phyloP scores from a whole-genome alignment of 495 filamentous ascomycete genomes.

The Penicillium cosmopolitanum region DNA sequence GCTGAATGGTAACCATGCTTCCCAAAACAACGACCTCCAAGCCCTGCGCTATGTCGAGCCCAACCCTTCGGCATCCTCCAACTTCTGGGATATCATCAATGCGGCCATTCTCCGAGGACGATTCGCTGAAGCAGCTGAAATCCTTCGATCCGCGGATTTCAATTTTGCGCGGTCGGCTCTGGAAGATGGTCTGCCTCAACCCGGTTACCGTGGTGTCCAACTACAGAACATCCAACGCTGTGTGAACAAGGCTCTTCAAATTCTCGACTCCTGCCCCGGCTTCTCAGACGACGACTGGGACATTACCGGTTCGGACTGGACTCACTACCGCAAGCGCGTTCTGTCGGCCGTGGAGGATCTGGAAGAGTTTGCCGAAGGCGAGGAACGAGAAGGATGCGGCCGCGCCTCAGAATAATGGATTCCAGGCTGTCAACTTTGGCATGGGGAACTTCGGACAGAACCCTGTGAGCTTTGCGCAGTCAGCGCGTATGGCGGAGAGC shows the following conservation, averaged over 20 bases:
- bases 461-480: slow-evolving; percentile 54
- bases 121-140: slow-evolving; percentile 59
- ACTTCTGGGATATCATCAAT: slow-evolving; percentile 81
- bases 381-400: slow-evolving; percentile 46
- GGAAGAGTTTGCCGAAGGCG: slow-evolving; percentile 73
- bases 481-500: slow-evolving; percentile 76
- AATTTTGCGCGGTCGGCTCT: slow-evolving; percentile 63
- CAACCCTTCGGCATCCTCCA: slow-evolving; percentile 69
- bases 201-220: slow-evolving; percentile 70
- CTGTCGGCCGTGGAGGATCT: slow-evolving; percentile 67
- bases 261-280: slow-evolving; percentile 73
- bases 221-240: slow-evolving; percentile 73
- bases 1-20: slow-evolving; percentile 70
- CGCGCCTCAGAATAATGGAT: slow-evolving; percentile 39
- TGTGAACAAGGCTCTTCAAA: slow-evolving; percentile 62
- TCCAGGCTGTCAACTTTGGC: slow-evolving; percentile 60
- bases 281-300: slow-evolving; percentile 70
- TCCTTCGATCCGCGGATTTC: slow-evolving; percentile 76
- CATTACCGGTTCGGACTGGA: slow-evolving; percentile 74
- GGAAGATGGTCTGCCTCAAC: slow-evolving; percentile 59
- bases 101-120: slow-evolving; percentile 70
- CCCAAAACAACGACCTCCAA: slow-evolving; percentile 61
- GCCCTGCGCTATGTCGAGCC: slow-evolving; percentile 63
- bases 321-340: slow-evolving; percentile 71
- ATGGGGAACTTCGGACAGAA: slow-evolving; percentile 40